These are phyloP conservation scores for Morella rubra DNA, from an alignment of 306 rosid species.

Conservation along the genomic window DNA sequence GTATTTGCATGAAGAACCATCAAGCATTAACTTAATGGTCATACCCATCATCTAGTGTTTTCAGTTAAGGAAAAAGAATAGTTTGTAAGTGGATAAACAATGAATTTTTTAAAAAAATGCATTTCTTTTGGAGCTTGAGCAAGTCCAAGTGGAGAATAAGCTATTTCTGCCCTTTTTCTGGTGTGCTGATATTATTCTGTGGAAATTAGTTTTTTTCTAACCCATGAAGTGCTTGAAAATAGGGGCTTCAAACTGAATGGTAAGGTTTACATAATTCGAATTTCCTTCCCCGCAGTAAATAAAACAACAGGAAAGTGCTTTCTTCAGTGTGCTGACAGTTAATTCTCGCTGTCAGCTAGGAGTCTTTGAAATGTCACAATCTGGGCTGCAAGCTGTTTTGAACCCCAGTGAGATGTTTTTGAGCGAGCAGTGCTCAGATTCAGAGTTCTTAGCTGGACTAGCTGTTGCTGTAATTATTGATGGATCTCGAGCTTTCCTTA, in stretches of 20 bases:
- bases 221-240: neutral
- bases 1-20: conserved; percentile 5
- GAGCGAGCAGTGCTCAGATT: conserved; percentile 62
- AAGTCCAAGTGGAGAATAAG: neutral
- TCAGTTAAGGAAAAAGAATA: neutral
- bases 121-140: neutral
- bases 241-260: neutral
- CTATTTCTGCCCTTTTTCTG: neutral
- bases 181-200: neutral
- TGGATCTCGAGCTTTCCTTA: conserved; percentile 82
- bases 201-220: neutral
- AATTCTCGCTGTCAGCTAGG: conserved; percentile 66
- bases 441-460: conserved; percentile 71
- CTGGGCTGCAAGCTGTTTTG: conserved; percentile 64
- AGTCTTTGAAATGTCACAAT: conserved; percentile 85
- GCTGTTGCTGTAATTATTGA: conserved; percentile 92
- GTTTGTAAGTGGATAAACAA: neutral
- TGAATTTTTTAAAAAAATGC: neutral
- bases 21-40: neutral
- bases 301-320: neutral
- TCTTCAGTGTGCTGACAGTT: conserved; percentile 24
- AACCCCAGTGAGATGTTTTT: conserved; percentile 82
- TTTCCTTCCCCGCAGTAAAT: neutral
- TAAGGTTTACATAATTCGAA: neutral
- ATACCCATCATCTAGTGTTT: neutral